Evolutionary conservation across 2,329 filamentous ascomycete genomes (phyloP).

Genomic region (Boeremia lycopersici): DNA sequence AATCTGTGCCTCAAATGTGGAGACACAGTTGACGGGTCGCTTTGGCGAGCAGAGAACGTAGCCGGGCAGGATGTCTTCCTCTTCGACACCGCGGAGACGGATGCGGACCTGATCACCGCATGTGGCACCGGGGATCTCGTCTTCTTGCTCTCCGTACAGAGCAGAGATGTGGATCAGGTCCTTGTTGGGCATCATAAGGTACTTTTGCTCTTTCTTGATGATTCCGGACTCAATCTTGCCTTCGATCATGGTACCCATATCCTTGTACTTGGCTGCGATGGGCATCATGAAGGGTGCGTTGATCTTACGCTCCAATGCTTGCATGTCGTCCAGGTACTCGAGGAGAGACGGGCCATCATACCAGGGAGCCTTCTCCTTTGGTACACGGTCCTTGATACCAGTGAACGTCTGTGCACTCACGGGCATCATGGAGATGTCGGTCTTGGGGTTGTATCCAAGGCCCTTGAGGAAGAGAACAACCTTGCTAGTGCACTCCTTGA

Average conservation of each 20-base stretch:
- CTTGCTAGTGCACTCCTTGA: conserved; percentile 91
- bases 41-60: conserved; percentile 97
- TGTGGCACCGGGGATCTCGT: conserved; percentile 80
- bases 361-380: conserved; percentile 76
- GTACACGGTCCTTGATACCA: conserved; percentile 87
- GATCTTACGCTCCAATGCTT: conserved; percentile 89
- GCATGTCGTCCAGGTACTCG: conserved; percentile 94
- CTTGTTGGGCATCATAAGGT: conserved; percentile 96
- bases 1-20: conserved; percentile 93
- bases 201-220: conserved; percentile 83
- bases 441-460: conserved; percentile 93
- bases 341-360: conserved; percentile 88
- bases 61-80: conserved; percentile 93
- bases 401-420: conserved; percentile 86
- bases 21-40: conserved; percentile 88
- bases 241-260: conserved; percentile 97
- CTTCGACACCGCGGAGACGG: conserved; percentile 91
- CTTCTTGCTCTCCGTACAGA: conserved; percentile 93
- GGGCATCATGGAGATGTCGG: conserved; percentile 92
- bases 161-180: conserved; percentile 80
- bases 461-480: conserved; percentile 86
- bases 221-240: conserved; percentile 94
- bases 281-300: conserved; percentile 99
- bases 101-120: conserved; percentile 95
- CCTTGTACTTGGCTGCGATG: conserved; percentile 91